Conservation (phyloP, 1,284 basidiomycete species). For the Sporisorium sorghi region DNA sequence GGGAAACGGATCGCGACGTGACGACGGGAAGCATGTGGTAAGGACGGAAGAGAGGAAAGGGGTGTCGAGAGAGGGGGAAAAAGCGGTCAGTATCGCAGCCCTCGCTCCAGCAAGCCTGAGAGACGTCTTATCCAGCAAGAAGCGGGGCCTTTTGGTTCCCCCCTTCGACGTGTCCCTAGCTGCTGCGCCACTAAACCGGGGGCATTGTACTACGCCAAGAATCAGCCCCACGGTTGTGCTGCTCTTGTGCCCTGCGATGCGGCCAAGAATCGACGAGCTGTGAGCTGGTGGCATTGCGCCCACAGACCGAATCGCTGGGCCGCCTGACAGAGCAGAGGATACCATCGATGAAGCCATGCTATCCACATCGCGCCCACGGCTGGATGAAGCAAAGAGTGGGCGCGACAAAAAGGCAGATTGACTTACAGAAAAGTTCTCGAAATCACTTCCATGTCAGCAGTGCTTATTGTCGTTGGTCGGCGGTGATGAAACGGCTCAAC, state of each 20-base stretch:
- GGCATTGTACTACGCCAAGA: neutral
- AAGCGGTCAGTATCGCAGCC: neutral
- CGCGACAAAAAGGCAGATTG: constrained; percentile 7
- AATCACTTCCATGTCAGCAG: constrained; percentile 42
- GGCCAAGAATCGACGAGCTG: constrained; percentile 1
- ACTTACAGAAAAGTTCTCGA: constrained; percentile 32
- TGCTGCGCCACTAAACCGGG: neutral
- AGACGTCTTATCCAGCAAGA: too few relatives aligned
- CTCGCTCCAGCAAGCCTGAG: constrained; percentile 7
- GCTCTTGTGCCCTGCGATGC: neutral
- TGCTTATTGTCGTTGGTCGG: neutral
- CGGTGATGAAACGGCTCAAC: constrained; percentile 3
- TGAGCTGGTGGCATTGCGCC: neutral
- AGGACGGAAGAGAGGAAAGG: constrained; percentile 1
- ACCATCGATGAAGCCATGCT: constrained; percentile 1
- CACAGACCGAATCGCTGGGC: constrained; percentile 46
- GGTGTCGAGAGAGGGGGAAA: neutral
- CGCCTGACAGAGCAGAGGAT: constrained; percentile 2
- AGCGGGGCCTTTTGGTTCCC: too few relatives aligned
- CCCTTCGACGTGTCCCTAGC: neutral
- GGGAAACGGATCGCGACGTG: neutral
- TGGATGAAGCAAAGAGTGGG: constrained; percentile 15
- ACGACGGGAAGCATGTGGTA: neutral
- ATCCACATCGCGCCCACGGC: constrained; percentile 9
- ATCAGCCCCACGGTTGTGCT: neutral